These are phyloP conservation scores for Penicillium hesseltinei DNA, from an alignment of 2,329 filamentous ascomycete species.

Conservation along the genomic window DNA sequence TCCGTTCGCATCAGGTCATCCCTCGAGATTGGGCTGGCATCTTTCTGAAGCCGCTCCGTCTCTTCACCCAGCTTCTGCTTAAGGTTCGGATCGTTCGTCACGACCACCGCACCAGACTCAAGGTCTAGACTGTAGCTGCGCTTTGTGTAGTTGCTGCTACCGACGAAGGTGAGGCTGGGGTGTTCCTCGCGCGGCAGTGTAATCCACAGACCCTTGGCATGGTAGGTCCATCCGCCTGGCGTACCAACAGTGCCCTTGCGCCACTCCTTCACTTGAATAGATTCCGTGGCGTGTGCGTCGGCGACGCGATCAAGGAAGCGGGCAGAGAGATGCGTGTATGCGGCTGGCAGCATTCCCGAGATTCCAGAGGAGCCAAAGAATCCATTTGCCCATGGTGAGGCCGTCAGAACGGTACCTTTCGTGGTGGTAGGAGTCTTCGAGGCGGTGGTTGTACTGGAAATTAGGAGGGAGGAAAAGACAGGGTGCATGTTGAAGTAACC, in stretches of 20 bases:
- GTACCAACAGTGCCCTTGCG: conserved; percentile 74
- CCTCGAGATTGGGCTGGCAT: conserved; percentile 66
- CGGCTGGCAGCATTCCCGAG: conserved; percentile 84
- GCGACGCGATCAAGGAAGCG: conserved; percentile 70
- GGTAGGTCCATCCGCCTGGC: conserved; percentile 90
- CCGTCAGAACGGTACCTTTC: conserved; percentile 81
- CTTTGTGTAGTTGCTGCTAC: conserved; percentile 94
- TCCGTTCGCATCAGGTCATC: conserved; percentile 81
- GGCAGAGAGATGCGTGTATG: conserved; percentile 84
- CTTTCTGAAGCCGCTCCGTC: conserved; percentile 73
- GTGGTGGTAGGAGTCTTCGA: conserved; percentile 33
- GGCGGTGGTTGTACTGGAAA: conserved; percentile 60
- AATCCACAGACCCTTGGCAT: conserved; percentile 94
- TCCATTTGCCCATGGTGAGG: conserved; percentile 89
- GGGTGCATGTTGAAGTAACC: conserved; percentile 98
- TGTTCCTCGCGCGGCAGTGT: conserved; percentile 59
- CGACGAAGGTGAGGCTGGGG: conserved; percentile 78
- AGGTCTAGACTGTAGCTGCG: conserved; percentile 89
- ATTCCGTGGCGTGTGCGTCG: conserved; percentile 52
- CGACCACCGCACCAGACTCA: conserved; percentile 81
- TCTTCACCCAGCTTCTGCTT: conserved; percentile 74
- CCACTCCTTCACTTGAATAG: conserved; percentile 83
- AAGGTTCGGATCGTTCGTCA: conserved; percentile 72
- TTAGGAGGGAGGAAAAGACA: conserved; percentile 73
- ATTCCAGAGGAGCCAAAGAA: conserved; percentile 88